These are phyloP conservation scores for Dactylellina cionopaga DNA, from an alignment of 2,329 filamentous ascomycete genomes.

Conservation along the genomic window DNA sequence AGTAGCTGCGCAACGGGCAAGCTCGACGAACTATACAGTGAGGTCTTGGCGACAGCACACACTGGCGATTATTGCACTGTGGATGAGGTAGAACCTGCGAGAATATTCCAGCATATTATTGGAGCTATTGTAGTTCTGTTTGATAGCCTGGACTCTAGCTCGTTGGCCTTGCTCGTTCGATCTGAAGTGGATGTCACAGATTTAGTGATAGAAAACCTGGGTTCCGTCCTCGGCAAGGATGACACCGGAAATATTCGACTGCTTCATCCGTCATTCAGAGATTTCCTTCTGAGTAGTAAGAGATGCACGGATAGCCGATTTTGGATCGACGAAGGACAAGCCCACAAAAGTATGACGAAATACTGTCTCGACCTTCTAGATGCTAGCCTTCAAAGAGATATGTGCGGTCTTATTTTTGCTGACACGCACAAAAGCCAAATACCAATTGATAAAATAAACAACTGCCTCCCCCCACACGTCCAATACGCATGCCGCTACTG, in stretches of 20 bases:
- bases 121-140: background rate
- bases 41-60: background rate
- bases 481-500: no score
- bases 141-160: background rate
- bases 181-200: background rate
- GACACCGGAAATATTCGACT: background rate
- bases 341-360: background rate
- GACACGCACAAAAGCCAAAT: conserved; percentile 1
- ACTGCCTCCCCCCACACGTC: background rate
- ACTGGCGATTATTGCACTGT: background rate
- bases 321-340: background rate
- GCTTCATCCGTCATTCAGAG: background rate
- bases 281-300: background rate
- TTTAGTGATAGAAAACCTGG: background rate
- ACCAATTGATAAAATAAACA: background rate
- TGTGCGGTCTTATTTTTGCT: background rate
- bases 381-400: background rate
- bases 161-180: background rate
- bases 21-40: background rate
- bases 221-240: background rate
- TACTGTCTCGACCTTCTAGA: background rate
- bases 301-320: background rate
- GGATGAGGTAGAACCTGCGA: background rate
- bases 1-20: background rate
- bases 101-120: background rate